Evolutionary conservation across 2,329 filamentous ascomycete species (phyloP), one percentile per base, ranked within the genome.

Genomic region (Leptodontidium sp.): DNA sequence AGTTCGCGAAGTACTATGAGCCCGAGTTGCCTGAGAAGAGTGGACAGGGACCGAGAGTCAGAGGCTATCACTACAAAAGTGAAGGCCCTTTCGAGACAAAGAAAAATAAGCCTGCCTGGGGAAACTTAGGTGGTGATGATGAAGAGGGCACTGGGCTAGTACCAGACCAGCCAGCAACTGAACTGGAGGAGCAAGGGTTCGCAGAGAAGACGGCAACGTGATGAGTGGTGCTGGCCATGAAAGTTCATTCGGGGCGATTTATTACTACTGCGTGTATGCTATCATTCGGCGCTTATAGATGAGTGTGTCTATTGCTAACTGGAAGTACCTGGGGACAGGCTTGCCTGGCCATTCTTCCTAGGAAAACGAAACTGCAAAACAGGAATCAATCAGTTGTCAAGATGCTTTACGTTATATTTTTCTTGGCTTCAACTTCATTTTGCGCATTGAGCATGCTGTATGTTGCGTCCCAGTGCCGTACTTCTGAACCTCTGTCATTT

Each of bases 61-160:
- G 94, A 75, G 94, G 94, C 1, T 97, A 97, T 76, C 92, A 97
- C 77, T 92, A 90, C 79, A 93, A 92, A 79, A 88, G 88, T 62
- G 86, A 89, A 59, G 90, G 75, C 0, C 72, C 88, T 0, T 86
- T 86, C 8, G 86, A 89, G 61, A 85, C 87, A 35, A 91, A 85
- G 78, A 90, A 90, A 74, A 94, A 94, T 78, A 84, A 87, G 47
- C 84, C 88, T 14, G 85, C 87, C 1, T 97, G 90, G 84, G 87
- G 87, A 53, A 86, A 85, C 67, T 82, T 91, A 35, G 77, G 75
- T 6, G 67, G n/a, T 68, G 73, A 70, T 45, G 71, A 72, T 9
- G 75, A 76, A 4, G 72, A 68, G 9, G 61, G 11, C 21, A 64
- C 29, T 66, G 81, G 85, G 65, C 85, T 85, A 5, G 82, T 85